Evolutionary conservation across 2,329 filamentous ascomycete species (phyloP), one percentile per base, ranked within the genome.

Genomic region (Alternaria sp.): DNA sequence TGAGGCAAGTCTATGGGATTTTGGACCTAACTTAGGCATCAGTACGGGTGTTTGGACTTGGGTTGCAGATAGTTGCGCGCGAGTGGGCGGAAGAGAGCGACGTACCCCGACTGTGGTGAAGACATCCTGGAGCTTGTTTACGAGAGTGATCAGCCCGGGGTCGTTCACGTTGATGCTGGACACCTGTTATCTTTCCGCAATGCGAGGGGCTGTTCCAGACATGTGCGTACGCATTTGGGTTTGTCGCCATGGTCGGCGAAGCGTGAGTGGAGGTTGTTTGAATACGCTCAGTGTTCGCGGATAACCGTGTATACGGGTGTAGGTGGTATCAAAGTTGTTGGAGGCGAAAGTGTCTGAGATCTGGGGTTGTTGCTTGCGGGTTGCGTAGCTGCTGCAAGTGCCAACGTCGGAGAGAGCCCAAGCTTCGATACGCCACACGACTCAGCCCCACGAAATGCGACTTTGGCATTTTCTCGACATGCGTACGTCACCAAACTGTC

Each of bases 101-200:
- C 88, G 69, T 84, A 91, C 88, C 72, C 95, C 95, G 72, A 99
- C 95, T 42, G 95, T 98, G 64, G 94, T 91, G 79, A 99, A 99
- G 72, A 99, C 95, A 92, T 99, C 95, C 80, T 99, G 95, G 48
- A 99, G 89, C 85, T 96, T 98, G 86, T 99, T 99, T 79, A 99
- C 95, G 72, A 98, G 91, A 32, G 88, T 89, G 73, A 91, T 91
- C 71, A 91, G 83, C 67, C 84, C 84, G 26, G 88, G 88, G 73
- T 91, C 88, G 76, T 91, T 91, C 63, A 91, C 88, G 78, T 90
- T 91, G 79, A 90, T 89, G 71, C 88, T 90, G 76, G 69, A 66
- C 42, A 26, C 34, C 36, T 51, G 66, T 78, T 69, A 78, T 72
- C 70, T 68, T 60, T 72, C 56, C 28, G 53, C 52, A 47, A 39